phyloP scores from a whole-genome alignment of 768 basidiomycete species.

The Leucocoprinus birnbaumii region DNA sequence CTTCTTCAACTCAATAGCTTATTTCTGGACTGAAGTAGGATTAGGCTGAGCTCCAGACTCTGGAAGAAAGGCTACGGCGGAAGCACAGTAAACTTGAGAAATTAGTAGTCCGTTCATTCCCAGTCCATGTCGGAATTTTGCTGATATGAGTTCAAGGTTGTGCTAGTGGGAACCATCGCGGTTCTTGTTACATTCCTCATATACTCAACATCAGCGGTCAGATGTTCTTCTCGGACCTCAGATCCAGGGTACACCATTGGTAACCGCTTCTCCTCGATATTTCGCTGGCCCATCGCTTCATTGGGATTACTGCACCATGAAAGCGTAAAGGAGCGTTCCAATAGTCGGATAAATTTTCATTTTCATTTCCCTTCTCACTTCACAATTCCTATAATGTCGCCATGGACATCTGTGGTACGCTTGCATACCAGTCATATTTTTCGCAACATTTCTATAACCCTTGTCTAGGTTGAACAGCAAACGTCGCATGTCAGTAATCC shows the following conservation, averaged over 20 bases:
- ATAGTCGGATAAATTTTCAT: constrained; percentile 1
- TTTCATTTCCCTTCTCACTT: constrained; percentile 50
- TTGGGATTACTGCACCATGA: constrained; percentile 15
- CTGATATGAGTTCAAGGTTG: neutral
- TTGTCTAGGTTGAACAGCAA: constrained; percentile 72
- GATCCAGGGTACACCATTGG: neutral
- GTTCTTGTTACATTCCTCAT: constrained; percentile 33
- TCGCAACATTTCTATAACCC: neutral
- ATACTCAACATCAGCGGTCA: constrained; percentile 28
- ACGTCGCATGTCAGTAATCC: constrained; percentile 32
- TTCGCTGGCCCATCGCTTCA: neutral
- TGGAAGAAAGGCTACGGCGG: constrained; percentile 40
- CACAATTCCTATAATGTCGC: constrained; percentile 76
- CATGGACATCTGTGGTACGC: constrained; percentile 71
- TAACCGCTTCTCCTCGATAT: neutral
- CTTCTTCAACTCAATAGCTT: neutral
- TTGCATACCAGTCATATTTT: neutral
- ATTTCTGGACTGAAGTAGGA: constrained; percentile 27
- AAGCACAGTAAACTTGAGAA: constrained; percentile 49
- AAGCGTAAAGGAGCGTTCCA: constrained; percentile 9
- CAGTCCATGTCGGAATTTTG: neutral
- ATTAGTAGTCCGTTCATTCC: constrained; percentile 37
- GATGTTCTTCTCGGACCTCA: neutral
- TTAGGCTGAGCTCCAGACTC: constrained; percentile 40
- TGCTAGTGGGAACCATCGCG: constrained; percentile 31